phyloP scores from a whole-genome alignment of 768 basidiomycete species.

The Leccinum incarnatum region DNA sequence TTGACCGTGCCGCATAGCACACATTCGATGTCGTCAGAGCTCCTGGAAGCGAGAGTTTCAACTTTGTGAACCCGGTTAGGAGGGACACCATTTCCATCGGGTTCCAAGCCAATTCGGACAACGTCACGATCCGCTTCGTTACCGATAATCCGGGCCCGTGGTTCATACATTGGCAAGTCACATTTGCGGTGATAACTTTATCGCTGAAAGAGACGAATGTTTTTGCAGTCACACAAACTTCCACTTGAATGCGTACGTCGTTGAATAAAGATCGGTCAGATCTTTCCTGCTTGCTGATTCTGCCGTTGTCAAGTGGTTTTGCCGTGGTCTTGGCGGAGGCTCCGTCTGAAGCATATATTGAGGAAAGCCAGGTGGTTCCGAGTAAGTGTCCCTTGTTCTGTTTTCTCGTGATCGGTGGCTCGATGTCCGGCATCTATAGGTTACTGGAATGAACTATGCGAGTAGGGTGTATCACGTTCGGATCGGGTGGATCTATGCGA shows the following conservation, averaged over 20 bases:
- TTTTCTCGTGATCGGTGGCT: not conserved
- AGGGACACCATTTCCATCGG: conserved; percentile 48
- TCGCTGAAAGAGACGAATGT: not conserved
- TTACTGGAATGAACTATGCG: conserved; percentile 14
- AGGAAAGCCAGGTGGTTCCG: conserved; percentile 17
- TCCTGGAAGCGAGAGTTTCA: conserved; percentile 37
- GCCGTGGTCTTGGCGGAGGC: conserved; percentile 22
- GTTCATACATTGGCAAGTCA: conserved; percentile 22
- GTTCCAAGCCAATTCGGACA: conserved; percentile 31
- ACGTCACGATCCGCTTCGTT: conserved; percentile 56
- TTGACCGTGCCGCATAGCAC: conserved; percentile 29
- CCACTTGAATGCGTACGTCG: conserved; percentile 20
- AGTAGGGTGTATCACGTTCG: conserved; percentile 3
- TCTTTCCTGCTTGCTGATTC: not conserved
- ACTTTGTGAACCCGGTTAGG: conserved; percentile 49
- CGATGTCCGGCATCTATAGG: conserved; percentile 1
- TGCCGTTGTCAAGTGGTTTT: conserved; percentile 15
- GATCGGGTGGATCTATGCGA: not conserved
- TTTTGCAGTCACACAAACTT: conserved; percentile 22
- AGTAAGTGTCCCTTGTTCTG: conserved; percentile 2
- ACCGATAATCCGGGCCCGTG: conserved; percentile 55
- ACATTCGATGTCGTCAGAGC: conserved; percentile 41
- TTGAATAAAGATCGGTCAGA: not conserved
- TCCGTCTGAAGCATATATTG: conserved; percentile 5
- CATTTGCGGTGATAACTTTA: not conserved